Evolutionary conservation across 805 yeast species (phyloP).

Genomic region (Torulaspora delbrueckii): DNA sequence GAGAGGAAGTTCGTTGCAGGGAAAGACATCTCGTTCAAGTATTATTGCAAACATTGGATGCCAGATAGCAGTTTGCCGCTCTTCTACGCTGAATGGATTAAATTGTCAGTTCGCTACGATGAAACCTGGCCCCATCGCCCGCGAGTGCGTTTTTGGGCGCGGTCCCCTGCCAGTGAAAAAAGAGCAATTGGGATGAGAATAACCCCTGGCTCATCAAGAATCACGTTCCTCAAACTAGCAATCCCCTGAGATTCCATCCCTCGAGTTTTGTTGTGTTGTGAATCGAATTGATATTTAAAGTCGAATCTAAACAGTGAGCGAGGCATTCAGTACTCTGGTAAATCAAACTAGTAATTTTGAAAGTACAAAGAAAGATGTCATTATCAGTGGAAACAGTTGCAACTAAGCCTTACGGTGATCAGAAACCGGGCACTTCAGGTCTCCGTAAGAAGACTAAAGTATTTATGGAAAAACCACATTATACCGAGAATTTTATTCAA

Average conservation of each 20-base stretch:
- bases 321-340: no score
- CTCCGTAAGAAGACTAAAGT: slow-evolving; percentile 85
- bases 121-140: no score
- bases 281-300: not conserved
- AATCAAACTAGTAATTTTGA: not conserved
- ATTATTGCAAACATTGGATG: no score
- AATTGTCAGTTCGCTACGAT: not conserved
- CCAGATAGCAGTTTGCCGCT: no score
- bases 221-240: not conserved
- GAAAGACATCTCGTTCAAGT: no score
- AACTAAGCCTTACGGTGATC: slow-evolving; percentile 80
- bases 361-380: slow-evolving; percentile 18
- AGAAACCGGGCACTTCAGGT: slow-evolving; percentile 98
- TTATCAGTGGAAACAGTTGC: slow-evolving; percentile 37
- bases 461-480: slow-evolving; percentile 64
- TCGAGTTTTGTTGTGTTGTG: not conserved
- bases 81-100: not conserved
- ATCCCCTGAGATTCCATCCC: not conserved
- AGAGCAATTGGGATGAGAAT: not conserved
- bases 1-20: no score
- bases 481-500: slow-evolving; percentile 92
- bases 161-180: not conserved
- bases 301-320: not conserved
- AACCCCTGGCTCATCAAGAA: not conserved
- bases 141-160: not conserved